Evolutionary conservation across 2,329 filamentous ascomycete species (phyloP).

Genomic region (Monilinia laxa): DNA sequence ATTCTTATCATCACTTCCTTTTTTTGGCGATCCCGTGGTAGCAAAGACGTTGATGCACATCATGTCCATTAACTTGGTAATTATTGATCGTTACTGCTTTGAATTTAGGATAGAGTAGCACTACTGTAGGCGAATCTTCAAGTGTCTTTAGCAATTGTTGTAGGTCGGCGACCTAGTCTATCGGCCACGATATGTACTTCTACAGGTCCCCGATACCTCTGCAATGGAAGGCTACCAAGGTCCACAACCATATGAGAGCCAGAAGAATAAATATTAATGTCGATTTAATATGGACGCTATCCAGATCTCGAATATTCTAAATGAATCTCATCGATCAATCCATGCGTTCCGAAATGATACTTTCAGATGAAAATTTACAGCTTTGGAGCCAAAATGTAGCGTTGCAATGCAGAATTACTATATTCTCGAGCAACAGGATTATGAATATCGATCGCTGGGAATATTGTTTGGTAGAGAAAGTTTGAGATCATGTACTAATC

Average conservation of each 20-base stretch:
- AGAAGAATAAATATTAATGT: neutral
- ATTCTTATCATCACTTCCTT: neutral
- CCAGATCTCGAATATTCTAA: slow-evolving; percentile 4
- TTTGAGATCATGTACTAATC: neutral
- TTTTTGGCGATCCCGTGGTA: slow-evolving; percentile 8
- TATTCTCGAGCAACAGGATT: slow-evolving; percentile 4
- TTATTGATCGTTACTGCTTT: neutral
- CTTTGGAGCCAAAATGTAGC: neutral
- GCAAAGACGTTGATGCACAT: slow-evolving; percentile 19
- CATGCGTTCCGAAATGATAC: slow-evolving; percentile 4
- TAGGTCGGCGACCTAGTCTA: slow-evolving; percentile 21
- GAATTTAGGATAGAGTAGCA: slow-evolving; percentile 15
- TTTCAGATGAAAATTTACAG: slow-evolving; percentile 1
- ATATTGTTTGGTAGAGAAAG: neutral
- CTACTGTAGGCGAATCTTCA: slow-evolving; percentile 6
- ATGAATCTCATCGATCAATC: slow-evolving; percentile 2
- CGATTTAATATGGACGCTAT: neutral
- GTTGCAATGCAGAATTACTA: slow-evolving; percentile 14
- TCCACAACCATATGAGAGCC: neutral
- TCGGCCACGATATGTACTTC: slow-evolving; percentile 14
- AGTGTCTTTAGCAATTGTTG: slow-evolving; percentile 8
- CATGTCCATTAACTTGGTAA: slow-evolving; percentile 11
- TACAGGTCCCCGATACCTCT: slow-evolving; percentile 17
- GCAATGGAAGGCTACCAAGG: slow-evolving; percentile 10
- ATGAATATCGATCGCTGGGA: slow-evolving; percentile 5